Evolutionary conservation across 2,329 filamentous ascomycete genomes (phyloP).

Genomic region (Ampelomyces quisqualis): DNA sequence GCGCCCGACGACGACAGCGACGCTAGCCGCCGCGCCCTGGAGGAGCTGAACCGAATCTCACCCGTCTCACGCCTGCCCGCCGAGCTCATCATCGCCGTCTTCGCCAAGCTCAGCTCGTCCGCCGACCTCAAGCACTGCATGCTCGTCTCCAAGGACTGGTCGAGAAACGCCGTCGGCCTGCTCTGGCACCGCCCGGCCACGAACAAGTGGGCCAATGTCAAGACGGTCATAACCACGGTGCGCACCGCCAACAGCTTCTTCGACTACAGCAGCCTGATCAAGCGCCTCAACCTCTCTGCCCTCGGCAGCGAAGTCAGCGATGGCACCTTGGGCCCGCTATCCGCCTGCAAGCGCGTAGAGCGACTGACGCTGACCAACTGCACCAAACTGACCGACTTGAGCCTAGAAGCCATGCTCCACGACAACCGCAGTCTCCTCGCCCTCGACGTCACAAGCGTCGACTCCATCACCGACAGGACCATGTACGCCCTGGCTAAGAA

Average conservation of each 20-base stretch:
- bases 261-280: constrained; percentile 85
- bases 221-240: constrained; percentile 77
- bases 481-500: constrained; percentile 76
- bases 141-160: constrained; percentile 93
- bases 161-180: constrained; percentile 85
- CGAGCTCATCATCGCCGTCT: constrained; percentile 91
- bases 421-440: constrained; percentile 81
- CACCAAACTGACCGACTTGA: constrained; percentile 77
- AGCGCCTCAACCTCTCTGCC: constrained; percentile 83
- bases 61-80: constrained; percentile 84
- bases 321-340: constrained; percentile 79
- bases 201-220: constrained; percentile 79
- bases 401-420: constrained; percentile 74
- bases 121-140: constrained; percentile 82
- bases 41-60: constrained; percentile 67
- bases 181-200: constrained; percentile 94
- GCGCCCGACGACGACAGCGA: constrained; percentile 75
- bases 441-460: constrained; percentile 82
- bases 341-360: constrained; percentile 86
- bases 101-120: constrained; percentile 75
- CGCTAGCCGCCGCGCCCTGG: constrained; percentile 55
- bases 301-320: constrained; percentile 79
- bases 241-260: constrained; percentile 75
- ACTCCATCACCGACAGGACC: constrained; percentile 77
- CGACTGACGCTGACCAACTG: constrained; percentile 91